Base-by-base conservation (phyloP, 345 rosid genomes). In the Rhodamnia rubescens region DNA sequence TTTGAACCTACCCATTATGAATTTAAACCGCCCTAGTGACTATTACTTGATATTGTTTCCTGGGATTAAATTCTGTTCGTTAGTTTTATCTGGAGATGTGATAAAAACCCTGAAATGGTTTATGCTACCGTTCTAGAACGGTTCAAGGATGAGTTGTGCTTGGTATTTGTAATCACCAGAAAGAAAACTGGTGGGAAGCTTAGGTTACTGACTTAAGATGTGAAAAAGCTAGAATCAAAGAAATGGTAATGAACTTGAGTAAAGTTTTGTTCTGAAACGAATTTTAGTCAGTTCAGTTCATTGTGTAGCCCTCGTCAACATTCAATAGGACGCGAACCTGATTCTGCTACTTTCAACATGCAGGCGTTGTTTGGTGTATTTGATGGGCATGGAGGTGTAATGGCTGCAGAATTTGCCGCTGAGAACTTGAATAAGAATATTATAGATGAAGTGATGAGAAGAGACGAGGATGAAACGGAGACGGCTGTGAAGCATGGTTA, bases 371-470 rank as follows among this genome's bases (percentile, higher is more conserved):
- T 94, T 87, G 98, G 98, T 83, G 90, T 97, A 32, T 97, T 91
- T 80, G 99, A 97, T 85, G 99, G 99, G 85, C 99, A 97, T 75
- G 98, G 98, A 64, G 98, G 98, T 32, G 87, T 88, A 5, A 91
- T 92, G 86, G 99, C 98, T 80, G 97, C 98, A 36, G 96, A 93
- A 78, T 97, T 92, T 53, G 98, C 98, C 0, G 95, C 98, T 14
- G 74, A 90, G 78, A 94, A 94, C 84, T 89, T 97, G 52, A 87
- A 89, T 15, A 93, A 92, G 87, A 94, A 94, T 84, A 93, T 93
- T n/a, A 55, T 88, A n/a, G 88, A 84, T 8, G 94, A 88, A 83
- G 88, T 91, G 15, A 74, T 56, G 44, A 87, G 87, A 64, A 88
- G 92, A 84, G 90, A 86, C 50, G 95, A 85, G 44, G 87, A 83